phyloP scores from a whole-genome alignment of 2,329 filamentous ascomycete species.

The Penicillium sp. region DNA sequence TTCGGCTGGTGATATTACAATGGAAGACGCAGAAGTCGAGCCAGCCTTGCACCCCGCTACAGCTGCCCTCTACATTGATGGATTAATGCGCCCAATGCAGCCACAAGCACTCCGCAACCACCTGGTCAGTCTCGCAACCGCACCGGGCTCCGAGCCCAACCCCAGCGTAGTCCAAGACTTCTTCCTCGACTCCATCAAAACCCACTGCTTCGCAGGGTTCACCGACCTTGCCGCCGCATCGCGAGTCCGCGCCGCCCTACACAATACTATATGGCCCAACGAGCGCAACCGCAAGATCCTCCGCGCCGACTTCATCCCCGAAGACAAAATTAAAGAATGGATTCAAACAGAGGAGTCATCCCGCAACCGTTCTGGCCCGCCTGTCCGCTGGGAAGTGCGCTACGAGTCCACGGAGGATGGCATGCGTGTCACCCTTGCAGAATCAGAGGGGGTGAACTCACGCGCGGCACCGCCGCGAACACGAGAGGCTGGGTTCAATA shows the following conservation, averaged over 20 bases:
- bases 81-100: conserved; percentile 85
- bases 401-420: conserved; percentile 60
- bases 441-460: conserved; percentile 36
- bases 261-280: conserved; percentile 80
- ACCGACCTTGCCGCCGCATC: conserved; percentile 68
- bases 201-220: conserved; percentile 82
- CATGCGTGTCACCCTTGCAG: conserved; percentile 59
- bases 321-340: conserved; percentile 71
- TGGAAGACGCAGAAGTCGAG: conserved; percentile 43
- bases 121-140: conserved; percentile 66
- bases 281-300: conserved; percentile 81
- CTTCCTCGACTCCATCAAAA: conserved; percentile 80
- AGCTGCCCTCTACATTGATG: conserved; percentile 79
- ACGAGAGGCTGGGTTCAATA: conserved; percentile 28
- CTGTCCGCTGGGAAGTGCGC: conserved; percentile 68
- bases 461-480: conserved; percentile 27
- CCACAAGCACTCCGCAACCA: conserved; percentile 66
- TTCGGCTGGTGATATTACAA: conserved; percentile 26
- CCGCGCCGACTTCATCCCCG: conserved; percentile 87
- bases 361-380: conserved; percentile 42
- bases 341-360: conserved; percentile 65
- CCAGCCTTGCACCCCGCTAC: conserved; percentile 72
- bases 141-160: conserved; percentile 53
- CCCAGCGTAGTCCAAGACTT: conserved; percentile 64
- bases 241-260: conserved; percentile 72